A percentile compares a stretch with the other conserved stretches of the same genome.
Conservation (phyloP, 1,284 basidiomycete species). For the Apiotrichum siamense region DNA sequence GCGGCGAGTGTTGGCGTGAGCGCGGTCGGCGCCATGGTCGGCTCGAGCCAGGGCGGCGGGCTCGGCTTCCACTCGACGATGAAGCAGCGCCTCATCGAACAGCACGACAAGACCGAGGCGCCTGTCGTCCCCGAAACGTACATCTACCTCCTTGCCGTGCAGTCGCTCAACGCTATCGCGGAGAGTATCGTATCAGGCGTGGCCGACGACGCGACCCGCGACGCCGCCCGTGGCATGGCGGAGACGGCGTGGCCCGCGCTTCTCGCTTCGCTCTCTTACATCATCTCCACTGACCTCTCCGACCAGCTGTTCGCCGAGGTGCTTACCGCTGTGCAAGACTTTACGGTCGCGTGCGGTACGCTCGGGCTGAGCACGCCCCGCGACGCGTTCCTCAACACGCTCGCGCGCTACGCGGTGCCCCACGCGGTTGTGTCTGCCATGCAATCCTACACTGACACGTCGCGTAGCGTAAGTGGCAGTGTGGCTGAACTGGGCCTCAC, state of each 20-base stretch:
- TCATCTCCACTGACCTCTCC: conserved; percentile 78
- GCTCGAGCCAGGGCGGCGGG: conserved; percentile 53
- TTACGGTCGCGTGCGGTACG: conserved; percentile 85
- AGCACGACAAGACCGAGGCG: conserved; percentile 90
- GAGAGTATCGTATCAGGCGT: conserved; percentile 76
- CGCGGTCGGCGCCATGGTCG: conserved; percentile 66
- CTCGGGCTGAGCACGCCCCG: conserved; percentile 75
- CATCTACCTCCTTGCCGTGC: conserved; percentile 81
- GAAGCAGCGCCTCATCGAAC: conserved; percentile 91
- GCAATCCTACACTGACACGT: conserved; percentile 59
- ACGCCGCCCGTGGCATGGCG: conserved; percentile 68
- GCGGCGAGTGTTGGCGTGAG: conserved; percentile 73
- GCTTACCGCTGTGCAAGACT: conserved; percentile 67
- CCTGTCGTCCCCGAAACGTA: conserved; percentile 88
- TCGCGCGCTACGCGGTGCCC: conserved; percentile 83
- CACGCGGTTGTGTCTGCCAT: conserved; percentile 76
- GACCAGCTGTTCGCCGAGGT: conserved; percentile 64
- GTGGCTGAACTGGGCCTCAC: conserved; percentile 62
- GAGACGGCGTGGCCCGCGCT: conserved; percentile 82
- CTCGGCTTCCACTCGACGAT: conserved; percentile 68
- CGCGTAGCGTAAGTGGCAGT: conserved; percentile 44
- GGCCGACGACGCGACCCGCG: conserved; percentile 7
- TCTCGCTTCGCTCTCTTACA: conserved; percentile 79
- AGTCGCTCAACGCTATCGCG: conserved; percentile 78
- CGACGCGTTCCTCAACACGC: conserved; percentile 83